Conservation (phyloP, 2,329 filamentous ascomycete genomes). For the Pseudogymnoascus sp. region DNA sequence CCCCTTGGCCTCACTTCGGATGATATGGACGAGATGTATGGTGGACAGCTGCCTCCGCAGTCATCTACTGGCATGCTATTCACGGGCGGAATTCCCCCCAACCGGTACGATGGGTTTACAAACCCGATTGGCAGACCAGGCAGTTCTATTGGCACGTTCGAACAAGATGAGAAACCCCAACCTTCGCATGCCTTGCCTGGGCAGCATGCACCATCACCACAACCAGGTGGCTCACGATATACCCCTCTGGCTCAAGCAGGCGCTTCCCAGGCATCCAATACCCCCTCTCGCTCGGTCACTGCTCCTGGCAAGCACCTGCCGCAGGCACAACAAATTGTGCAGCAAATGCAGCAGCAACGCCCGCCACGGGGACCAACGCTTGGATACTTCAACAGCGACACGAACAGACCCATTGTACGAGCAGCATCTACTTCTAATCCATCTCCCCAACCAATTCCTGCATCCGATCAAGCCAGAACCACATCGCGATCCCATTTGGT, state of each 20-base stretch:
- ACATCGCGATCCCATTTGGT: slow-evolving; percentile 23
- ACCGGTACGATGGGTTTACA: background rate
- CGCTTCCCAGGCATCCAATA: slow-evolving; percentile 21
- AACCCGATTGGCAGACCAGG: background rate
- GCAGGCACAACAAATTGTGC: slow-evolving; percentile 13
- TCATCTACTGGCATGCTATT: slow-evolving; percentile 16
- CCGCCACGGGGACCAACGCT: slow-evolving; percentile 23
- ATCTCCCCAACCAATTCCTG: slow-evolving; percentile 13
- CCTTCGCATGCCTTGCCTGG: slow-evolving; percentile 14
- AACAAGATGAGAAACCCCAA: background rate
- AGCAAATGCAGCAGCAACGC: slow-evolving; percentile 15
- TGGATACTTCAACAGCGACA: slow-evolving; percentile 24
- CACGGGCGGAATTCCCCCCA: background rate
- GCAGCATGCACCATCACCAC: slow-evolving; percentile 24
- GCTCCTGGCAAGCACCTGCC: slow-evolving; percentile 24
- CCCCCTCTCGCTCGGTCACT: slow-evolving; percentile 21
- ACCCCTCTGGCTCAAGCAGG: slow-evolving; percentile 28
- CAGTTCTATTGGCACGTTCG: slow-evolving; percentile 7
- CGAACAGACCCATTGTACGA: slow-evolving; percentile 2
- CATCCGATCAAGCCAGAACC: slow-evolving; percentile 15
- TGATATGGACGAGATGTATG: slow-evolving; percentile 36
- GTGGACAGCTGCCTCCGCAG: slow-evolving; percentile 9
- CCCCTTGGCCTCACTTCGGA: slow-evolving; percentile 41
- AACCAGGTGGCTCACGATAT: slow-evolving; percentile 21
- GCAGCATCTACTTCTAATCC: slow-evolving; percentile 11